Evolutionary conservation across 2,329 filamentous ascomycete species (phyloP).

Genomic region (Dactylellina leptospora): DNA sequence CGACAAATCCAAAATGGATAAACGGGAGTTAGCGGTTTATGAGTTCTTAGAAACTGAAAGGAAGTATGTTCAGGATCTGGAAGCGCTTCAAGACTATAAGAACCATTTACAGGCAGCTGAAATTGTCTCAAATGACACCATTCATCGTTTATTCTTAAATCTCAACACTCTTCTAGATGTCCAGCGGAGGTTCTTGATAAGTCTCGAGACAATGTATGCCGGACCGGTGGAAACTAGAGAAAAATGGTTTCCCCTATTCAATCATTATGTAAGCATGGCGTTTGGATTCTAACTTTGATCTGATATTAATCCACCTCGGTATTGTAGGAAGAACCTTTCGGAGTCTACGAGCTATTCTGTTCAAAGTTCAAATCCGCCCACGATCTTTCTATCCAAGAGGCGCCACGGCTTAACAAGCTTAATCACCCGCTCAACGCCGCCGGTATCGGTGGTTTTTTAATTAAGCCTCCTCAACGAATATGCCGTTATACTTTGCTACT

Average conservation of each 20-base stretch:
- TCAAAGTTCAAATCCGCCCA: conserved; percentile 69
- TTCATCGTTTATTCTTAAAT: conserved; percentile 96
- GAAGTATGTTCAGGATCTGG: conserved; percentile 96
- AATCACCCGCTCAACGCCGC: conserved; percentile 56
- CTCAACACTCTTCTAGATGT: conserved; percentile 94
- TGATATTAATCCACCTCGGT: no score
- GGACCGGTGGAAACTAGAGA: conserved; percentile 74
- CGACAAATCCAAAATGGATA: conserved; percentile 67
- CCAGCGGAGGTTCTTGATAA: conserved; percentile 91
- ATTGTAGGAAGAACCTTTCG: conserved; percentile 75
- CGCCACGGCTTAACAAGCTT: conserved; percentile 54
- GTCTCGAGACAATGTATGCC: conserved; percentile 93
- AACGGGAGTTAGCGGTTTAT: conserved; percentile 85
- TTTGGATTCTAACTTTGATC: conserved; percentile 4
- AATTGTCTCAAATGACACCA: conserved; percentile 84
- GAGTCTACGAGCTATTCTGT: conserved; percentile 95
- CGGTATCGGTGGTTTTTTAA: conserved; percentile 73
- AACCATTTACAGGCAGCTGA: conserved; percentile 87
- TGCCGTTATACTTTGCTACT: conserved; percentile 90
- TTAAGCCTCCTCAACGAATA: conserved; percentile 95
- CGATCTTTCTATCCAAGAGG: conserved; percentile 56
- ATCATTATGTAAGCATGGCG: conserved; percentile 68
- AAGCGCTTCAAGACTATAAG: conserved; percentile 91
- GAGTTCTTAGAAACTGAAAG: conserved; percentile 94
- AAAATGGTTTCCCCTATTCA: conserved; percentile 94